These are phyloP conservation scores for Tetratostichococcus sp. DNA, from an alignment of 139 green algal species.

Conservation along the genomic window DNA sequence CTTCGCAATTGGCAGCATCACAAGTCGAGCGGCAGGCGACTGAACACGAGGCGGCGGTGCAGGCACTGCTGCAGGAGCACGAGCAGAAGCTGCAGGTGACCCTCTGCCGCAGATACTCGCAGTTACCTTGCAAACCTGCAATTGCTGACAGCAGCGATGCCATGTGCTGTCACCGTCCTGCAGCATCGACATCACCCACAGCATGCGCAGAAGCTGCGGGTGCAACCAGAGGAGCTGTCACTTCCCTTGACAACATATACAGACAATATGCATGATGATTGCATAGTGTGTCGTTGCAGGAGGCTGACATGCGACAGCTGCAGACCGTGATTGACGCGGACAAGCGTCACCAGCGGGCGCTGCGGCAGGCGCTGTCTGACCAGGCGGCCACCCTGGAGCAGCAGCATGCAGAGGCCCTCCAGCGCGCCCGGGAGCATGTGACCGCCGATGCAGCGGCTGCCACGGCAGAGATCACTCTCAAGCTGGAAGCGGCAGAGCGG, in stretches of 20 bases:
- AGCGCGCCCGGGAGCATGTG: not conserved
- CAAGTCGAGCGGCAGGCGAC: not conserved
- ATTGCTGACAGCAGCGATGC: too few relatives aligned
- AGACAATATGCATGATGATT: too few relatives aligned
- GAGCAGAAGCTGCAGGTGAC: not conserved
- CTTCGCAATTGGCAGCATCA: not conserved
- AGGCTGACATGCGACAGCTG: not conserved
- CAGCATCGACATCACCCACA: too few relatives aligned
- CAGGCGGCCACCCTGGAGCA: not conserved
- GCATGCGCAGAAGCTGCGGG: not conserved
- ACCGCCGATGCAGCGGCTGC: not conserved
- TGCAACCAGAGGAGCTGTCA: too few relatives aligned
- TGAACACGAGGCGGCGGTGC: not conserved
- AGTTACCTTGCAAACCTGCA: too few relatives aligned
- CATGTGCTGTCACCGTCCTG: too few relatives aligned
- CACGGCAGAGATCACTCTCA: not conserved
- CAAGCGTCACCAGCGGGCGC: not conserved
- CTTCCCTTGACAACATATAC: too few relatives aligned
- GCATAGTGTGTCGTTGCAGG: too few relatives aligned
- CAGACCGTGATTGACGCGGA: not conserved
- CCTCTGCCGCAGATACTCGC: too few relatives aligned
- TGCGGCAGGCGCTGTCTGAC: not conserved
- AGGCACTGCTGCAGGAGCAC: not conserved
- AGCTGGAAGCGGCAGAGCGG: not conserved
- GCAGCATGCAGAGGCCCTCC: not conserved